Evolutionary conservation across 306 rosid species (phyloP), one percentile per base, ranked within the genome.

Genomic region (Pyrus communis): DNA sequence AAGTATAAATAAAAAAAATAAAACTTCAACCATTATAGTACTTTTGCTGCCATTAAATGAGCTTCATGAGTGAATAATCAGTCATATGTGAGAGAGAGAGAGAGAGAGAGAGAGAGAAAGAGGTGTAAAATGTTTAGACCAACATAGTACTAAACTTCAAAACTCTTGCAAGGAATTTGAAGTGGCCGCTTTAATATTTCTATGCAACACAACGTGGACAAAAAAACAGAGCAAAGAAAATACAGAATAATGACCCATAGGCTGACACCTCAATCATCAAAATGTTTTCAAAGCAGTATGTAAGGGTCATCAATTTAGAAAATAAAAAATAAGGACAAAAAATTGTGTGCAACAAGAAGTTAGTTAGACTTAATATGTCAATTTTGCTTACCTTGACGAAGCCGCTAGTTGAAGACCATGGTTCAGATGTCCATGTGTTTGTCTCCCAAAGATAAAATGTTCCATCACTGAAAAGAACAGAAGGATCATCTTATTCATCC

Each of bases 401-500:
- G 68, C 98, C 96, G 49, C 96, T 95, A 73, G 91, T 74, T 65
- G 97, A 84, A 30, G 98, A 90, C 98, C 98, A 95, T 77, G 87
- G 88, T 67, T 90, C 98, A 73, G 97, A 95, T 61, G 91, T 89
- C 98, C 98, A 95, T 38, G 96, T 88, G 85, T 90, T 95, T 30
- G 97, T 95, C 82, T 95, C 98, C 98, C 98, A 95, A 13, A 92
- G 97, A 89, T 90, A 95, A 89, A 95, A 95, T 31, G 95, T 90
- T 38, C 97, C 97, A 67, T 95, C 97, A 86, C 97, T 95, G 88
- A 67, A 67, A 59, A 70, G 61, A 83, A 74, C 13, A 67, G 28
- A 23, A 73, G 19, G 70, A 77, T 65, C 60, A 88, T 43, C 61
- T 76, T 72, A 61, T 67, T 74, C 66, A 70, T 22, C 81, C 23